Evolutionary conservation across 2,329 filamentous ascomycete genomes (phyloP), one percentile per base, ranked within the genome.

Genomic region (Ophiostoma australiae): DNA sequence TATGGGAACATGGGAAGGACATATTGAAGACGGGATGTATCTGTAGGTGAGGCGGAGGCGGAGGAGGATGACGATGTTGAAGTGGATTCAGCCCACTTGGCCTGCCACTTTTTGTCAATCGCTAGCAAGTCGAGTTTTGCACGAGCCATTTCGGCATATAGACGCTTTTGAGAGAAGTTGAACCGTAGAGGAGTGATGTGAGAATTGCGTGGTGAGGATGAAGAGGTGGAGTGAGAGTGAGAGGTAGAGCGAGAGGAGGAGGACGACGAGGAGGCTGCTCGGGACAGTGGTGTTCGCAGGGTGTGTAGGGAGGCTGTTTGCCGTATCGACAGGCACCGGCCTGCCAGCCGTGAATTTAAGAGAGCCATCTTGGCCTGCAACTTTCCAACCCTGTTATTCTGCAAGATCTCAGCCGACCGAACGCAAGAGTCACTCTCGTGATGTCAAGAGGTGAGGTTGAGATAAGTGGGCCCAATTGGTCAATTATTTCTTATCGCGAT

Each of bases 1-100:
- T 97, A 97, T 0, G 93, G 93, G 77, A 97, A 97, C 93, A 97
- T 97, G 74, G 93, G 90, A 70, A 97, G 83, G 73, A 97, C 87
- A 78, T 94, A 97, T 79, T 84, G 84, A 71, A 44, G 48, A 4
- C 80, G 80, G 61, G 80, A 75, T 48, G 67, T 10, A 0, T 31
- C 27, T 31, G 68, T 23, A 1, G 13, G 13, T 4, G 69, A 33
- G 11, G 69, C 35, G n/a, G 63, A 23, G 27, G 61, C 3, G 1
- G 68, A 35, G 0, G 35, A 15, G 7, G 39, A 8, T 13, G 35
- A 6, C 1, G 67, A 37, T 23, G 48, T 11, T 1, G 55, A 79
- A 73, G 70, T 72, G 67, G 41, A 74, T 15, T 66, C 39, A 20
- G 76, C 76, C 84, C 85, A 87, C 73, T 76, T 78, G 61, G 79